phyloP scores from a whole-genome alignment of 73 alveolate genomes.

The Tetrahymena thermophila region DNA sequence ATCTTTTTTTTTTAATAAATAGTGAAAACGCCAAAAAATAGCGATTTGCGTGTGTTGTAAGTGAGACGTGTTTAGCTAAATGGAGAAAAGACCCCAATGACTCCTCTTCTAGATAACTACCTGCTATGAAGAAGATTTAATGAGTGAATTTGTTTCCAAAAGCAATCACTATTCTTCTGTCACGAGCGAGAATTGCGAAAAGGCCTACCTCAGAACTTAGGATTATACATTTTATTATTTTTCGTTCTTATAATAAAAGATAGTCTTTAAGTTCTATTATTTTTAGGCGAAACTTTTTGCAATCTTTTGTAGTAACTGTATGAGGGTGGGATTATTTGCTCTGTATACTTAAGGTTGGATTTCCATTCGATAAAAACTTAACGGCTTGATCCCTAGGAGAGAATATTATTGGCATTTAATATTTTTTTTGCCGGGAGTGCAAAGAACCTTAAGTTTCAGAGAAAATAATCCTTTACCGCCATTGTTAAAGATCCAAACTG shows the following conservation, averaged over 20 bases:
- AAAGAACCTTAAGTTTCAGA: not conserved
- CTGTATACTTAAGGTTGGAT: not conserved
- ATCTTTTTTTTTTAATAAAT: not conserved
- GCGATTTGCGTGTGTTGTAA: not conserved
- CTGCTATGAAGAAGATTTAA: not conserved
- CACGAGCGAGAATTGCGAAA: not conserved
- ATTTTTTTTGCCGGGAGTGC: constrained; percentile 2
- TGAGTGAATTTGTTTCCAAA: not conserved
- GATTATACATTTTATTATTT: not conserved
- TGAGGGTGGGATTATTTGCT: constrained; percentile 2
- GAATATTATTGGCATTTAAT: not conserved
- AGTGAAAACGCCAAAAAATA: not conserved
- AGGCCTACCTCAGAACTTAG: not conserved
- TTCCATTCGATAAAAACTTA: not conserved
- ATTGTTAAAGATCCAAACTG: not conserved
- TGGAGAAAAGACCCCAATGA: not conserved
- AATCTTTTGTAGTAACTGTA: not conserved
- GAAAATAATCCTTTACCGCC: not conserved
- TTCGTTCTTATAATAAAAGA: not conserved
- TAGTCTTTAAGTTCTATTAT: not conserved
- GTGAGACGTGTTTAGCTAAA: not conserved
- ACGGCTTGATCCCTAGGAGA: constrained; percentile 4
- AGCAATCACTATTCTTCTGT: not conserved
- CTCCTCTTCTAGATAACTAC: not conserved
- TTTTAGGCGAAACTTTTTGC: not conserved